Evolutionary conservation across 2,329 filamentous ascomycete genomes (phyloP), one percentile per base, ranked within the genome.

Genomic region (Gliomastix tumulicola): DNA sequence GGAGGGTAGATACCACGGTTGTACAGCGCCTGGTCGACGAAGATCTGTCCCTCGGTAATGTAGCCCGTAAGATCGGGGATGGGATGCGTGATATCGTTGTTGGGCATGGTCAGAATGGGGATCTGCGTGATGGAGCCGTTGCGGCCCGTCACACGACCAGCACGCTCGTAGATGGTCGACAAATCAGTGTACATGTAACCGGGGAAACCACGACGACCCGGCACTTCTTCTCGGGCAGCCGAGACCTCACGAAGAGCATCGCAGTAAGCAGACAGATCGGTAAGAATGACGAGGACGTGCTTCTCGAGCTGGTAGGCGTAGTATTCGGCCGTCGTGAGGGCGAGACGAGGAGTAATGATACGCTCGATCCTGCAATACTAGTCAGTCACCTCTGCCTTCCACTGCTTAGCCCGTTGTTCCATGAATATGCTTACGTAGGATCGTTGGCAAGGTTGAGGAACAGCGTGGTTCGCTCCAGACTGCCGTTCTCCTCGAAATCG

Each of bases 181-280:
- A 98, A 85, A 79, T 98, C 94, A 50, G 92, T 98, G 75, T 98
- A 98, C 92, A 98, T 98, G 77, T 98, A 98, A 86, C 92, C 92
- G 37, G 92, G 92, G 72, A 92, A 98, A 77, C 92, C 92, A 81
- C 92, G 90, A 64, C 92, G 90, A 75, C 92, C 92, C 28, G 92
- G 92, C 30, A 98, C 92, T 81, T 98, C 92, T 76, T 98, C 92
- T 70, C 92, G 81, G 36, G 92, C 92, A 37, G 92, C 90, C 12
- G 92, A 98, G 35, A 98, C 92, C 68, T 98, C 92, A 78, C 92
- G 92, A 47, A 98, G 83, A 48, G 92, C 94, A 64, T 98, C 92
- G 63, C 94, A 98, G 76, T 98, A 98, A 34, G 92, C 88, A 2
- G 92, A 92, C 51, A 98, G 70, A 76, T 98, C 92, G 37, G 94